A percentile compares a stretch with the other conserved stretches of the same genome.
These are phyloP conservation scores for Arthroderma uncinatum DNA, from an alignment of 2,329 filamentous ascomycete genomes.

Conservation along the genomic window DNA sequence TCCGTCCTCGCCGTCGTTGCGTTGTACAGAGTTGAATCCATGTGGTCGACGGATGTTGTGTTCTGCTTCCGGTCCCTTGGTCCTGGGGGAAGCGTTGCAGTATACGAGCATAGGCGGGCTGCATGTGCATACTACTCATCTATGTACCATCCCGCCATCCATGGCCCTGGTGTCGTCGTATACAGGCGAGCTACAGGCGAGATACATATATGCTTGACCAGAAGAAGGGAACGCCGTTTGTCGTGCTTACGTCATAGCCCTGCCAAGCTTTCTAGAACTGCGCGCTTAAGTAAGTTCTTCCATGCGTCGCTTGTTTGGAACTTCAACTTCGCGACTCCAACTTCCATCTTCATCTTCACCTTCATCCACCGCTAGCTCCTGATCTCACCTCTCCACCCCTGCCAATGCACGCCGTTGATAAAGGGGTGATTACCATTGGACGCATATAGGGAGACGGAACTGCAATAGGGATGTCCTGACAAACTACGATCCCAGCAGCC, in stretches of 20 bases:
- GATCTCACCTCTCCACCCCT: background rate
- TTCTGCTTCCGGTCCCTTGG: no score
- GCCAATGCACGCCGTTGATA: background rate
- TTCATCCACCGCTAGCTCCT: background rate
- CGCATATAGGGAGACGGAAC: background rate
- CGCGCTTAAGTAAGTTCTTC: background rate
- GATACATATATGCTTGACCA: no score
- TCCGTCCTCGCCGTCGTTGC: no score
- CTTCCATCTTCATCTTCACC: background rate
- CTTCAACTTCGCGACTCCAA: background rate
- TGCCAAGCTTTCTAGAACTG: conserved; percentile 1
- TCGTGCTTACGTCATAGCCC: background rate
- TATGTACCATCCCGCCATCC: background rate
- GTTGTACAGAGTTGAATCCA: no score
- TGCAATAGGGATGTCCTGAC: background rate
- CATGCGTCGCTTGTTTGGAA: background rate
- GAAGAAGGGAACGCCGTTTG: background rate
- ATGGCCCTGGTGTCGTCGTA: background rate
- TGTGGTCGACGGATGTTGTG: no score
- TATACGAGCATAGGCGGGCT: no score
- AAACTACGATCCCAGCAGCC: background rate
- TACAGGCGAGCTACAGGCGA: background rate
- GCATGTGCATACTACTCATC: background rate
- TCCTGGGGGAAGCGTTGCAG: no score
- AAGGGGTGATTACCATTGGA: background rate